Evolutionary conservation across 441 rosid genomes (phyloP).

Genomic region (Eutrema salsugineum): DNA sequence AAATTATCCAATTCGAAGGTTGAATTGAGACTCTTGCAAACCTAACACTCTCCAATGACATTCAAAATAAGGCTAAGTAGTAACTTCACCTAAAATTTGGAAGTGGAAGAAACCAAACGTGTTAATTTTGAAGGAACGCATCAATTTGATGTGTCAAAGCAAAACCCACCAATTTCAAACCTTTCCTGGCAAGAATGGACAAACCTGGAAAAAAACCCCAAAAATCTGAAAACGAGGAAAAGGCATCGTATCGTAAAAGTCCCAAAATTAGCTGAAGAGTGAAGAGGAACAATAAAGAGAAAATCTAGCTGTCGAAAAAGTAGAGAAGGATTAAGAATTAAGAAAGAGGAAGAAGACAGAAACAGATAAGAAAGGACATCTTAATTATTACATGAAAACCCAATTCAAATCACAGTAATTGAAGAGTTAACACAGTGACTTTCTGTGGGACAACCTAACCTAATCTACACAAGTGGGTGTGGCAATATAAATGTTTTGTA

Average conservation of each 20-base stretch:
- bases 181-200: conserved; percentile 17
- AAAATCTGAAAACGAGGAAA: conserved; percentile 24
- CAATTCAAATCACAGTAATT: conserved; percentile 12
- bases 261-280: conserved; percentile 9
- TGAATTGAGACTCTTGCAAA: not conserved
- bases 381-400: conserved; percentile 4
- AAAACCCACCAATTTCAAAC: conserved; percentile 5
- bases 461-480: conserved; percentile 16
- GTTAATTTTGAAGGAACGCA: not conserved
- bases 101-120: not conserved
- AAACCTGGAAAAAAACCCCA: conserved; percentile 31
- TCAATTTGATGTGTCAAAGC: not conserved
- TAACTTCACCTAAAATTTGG: not conserved
- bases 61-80: not conserved
- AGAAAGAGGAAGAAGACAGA: conserved; percentile 4
- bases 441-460: not conserved
- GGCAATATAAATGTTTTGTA: conserved; percentile 1
- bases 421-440: conserved; percentile 15
- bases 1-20: not conserved
- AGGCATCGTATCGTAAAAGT: conserved; percentile 6
- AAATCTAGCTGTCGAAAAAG: conserved; percentile 1
- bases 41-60: not conserved
- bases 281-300: conserved; percentile 13
- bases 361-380: conserved; percentile 6
- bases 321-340: not conserved